phyloP scores from a whole-genome alignment of 768 basidiomycete species.

The Aureoboletus auriporus region DNA sequence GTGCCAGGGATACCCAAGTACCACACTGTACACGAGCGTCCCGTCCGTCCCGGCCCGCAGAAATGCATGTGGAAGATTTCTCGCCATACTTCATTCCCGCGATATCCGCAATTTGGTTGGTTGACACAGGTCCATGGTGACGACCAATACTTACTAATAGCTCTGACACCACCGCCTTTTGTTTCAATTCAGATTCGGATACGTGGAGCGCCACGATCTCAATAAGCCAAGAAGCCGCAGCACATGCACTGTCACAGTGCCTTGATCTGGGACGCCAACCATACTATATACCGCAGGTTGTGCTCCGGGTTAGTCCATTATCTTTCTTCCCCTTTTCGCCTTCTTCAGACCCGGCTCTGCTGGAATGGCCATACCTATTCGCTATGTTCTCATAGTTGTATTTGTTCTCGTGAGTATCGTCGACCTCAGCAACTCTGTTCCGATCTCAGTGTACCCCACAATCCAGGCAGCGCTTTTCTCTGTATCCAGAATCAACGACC shows the following conservation, averaged over 20 bases:
- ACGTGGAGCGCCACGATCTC: not conserved
- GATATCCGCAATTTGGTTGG: no score
- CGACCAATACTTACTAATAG: no score
- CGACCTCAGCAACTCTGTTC: no score
- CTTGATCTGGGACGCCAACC: not conserved
- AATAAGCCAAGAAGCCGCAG: no score
- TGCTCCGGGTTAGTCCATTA: not conserved
- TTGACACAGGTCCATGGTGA: no score
- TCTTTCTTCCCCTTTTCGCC: not conserved
- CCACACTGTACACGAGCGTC: no score
- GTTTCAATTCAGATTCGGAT: not conserved
- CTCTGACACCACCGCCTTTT: no score
- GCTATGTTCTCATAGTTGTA: conserved; percentile 15
- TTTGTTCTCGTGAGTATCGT: conserved; percentile 18
- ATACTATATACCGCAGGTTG: conserved; percentile 10
- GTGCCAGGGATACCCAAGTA: no score
- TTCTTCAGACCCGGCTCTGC: not conserved
- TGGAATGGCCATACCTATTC: conserved; percentile 18
- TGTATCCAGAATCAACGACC: not conserved
- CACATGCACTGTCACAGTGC: not conserved
- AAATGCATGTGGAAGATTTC: no score
- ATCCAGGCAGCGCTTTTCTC: conserved; percentile 17
- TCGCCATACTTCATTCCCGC: no score
- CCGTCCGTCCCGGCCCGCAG: no score
- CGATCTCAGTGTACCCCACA: not conserved